Conservation (phyloP, 2,329 filamentous ascomycete species). For the Hypoxylon rubiginosum region DNA sequence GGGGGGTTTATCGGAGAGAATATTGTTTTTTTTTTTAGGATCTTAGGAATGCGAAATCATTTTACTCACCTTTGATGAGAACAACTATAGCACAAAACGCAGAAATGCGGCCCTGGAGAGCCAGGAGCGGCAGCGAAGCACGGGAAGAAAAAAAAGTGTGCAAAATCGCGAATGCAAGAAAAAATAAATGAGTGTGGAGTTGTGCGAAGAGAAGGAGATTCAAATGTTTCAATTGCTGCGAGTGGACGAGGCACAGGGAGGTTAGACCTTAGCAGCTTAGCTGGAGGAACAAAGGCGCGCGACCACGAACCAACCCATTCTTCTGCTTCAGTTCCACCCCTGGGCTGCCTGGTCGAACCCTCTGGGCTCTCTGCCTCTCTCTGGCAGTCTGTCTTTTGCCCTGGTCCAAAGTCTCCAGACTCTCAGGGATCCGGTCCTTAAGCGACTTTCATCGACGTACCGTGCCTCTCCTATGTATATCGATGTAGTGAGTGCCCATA, state of each 20-base stretch:
- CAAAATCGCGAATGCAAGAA: conserved; percentile 50
- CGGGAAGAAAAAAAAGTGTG: conserved; percentile 47
- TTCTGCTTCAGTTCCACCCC: conserved; percentile 22
- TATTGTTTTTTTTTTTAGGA: conserved; percentile 27
- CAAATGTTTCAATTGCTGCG: conserved; percentile 50
- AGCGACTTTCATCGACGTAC: conserved; percentile 20
- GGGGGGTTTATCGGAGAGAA: conserved; percentile 28
- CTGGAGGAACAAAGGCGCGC: conserved; percentile 32
- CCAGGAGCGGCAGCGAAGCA: conserved; percentile 59
- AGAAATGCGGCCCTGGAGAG: conserved; percentile 60
- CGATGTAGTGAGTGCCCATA: neutral
- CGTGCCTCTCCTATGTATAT: neutral
- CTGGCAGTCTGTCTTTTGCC: neutral
- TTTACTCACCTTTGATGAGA: conserved; percentile 52
- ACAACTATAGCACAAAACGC: conserved; percentile 57
- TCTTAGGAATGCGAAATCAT: conserved; percentile 31
- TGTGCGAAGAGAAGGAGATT: conserved; percentile 55
- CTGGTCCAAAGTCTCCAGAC: conserved; percentile 23
- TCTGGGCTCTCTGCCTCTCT: neutral
- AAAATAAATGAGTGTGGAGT: conserved; percentile 59
- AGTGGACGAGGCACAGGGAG: conserved; percentile 46
- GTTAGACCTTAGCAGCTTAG: conserved; percentile 25
- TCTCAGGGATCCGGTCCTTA: conserved; percentile 19
- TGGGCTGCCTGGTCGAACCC: conserved; percentile 25
- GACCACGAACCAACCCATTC: conserved; percentile 29